Conservation (phyloP, 2,329 filamentous ascomycete genomes). For the Setomelanomma holmii region DNA sequence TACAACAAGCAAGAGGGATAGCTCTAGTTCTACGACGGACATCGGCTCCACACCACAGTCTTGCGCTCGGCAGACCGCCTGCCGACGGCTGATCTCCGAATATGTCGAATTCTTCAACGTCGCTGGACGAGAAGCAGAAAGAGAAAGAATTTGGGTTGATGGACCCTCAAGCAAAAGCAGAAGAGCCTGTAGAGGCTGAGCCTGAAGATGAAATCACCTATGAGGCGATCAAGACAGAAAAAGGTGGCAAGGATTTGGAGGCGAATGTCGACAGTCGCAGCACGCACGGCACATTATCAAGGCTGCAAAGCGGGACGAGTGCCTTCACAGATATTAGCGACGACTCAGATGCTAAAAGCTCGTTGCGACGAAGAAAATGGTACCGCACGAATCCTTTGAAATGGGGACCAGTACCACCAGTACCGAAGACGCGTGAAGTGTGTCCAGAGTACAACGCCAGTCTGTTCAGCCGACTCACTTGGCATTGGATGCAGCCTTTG, state of each 20-base stretch:
- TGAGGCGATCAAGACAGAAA: constrained; percentile 50
- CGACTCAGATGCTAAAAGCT: constrained; percentile 35
- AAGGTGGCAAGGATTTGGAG: constrained; percentile 44
- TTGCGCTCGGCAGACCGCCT: background rate
- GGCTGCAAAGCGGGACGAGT: constrained; percentile 38
- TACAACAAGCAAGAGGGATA: background rate
- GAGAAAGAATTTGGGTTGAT: constrained; percentile 48
- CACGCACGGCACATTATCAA: constrained; percentile 28
- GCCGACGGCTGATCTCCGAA: constrained; percentile 4
- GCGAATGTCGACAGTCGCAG: constrained; percentile 24
- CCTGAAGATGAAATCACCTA: constrained; percentile 14
- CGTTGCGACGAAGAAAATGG: constrained; percentile 60
- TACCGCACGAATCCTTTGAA: constrained; percentile 60
- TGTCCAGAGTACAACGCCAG: constrained; percentile 76
- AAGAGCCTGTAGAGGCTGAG: constrained; percentile 38
- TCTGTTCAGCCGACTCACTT: constrained; percentile 78
- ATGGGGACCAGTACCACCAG: constrained; percentile 59
- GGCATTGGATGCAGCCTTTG: constrained; percentile 88
- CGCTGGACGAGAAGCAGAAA: constrained; percentile 37
- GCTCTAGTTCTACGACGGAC: background rate
- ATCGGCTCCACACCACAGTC: background rate
- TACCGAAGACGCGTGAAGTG: constrained; percentile 60
- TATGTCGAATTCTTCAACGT: constrained; percentile 32
- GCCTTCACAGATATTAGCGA: constrained; percentile 40
- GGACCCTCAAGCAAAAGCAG: constrained; percentile 44